Percentiles rank a stretch among this genome's conserved stretches.
Evolutionary conservation across 2,329 filamentous ascomycete genomes (phyloP).

Genomic region (Aspergillus viridinutans): DNA sequence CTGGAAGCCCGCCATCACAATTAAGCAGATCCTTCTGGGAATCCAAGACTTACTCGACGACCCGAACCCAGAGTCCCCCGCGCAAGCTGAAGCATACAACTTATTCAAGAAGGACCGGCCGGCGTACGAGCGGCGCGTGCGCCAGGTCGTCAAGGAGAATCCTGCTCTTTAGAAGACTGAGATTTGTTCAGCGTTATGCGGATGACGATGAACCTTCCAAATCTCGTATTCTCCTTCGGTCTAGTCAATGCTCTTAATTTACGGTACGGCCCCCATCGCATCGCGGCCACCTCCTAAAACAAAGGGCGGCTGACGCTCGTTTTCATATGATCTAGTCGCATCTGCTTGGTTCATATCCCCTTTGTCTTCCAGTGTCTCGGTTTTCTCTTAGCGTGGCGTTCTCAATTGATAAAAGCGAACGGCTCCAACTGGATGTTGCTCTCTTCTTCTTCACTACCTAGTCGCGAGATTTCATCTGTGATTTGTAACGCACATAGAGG

Average conservation of each 20-base stretch:
- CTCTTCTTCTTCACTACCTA: neutral
- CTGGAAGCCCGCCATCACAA: conserved; percentile 97
- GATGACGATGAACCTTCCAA: neutral
- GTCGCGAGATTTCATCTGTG: neutral
- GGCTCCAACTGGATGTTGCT: neutral
- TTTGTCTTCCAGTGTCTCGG: neutral
- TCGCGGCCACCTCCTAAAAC: neutral
- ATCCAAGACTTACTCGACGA: conserved; percentile 95
- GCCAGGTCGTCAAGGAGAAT: conserved; percentile 83
- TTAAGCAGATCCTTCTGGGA: conserved; percentile 94
- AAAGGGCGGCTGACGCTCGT: neutral
- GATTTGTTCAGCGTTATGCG: conserved; percentile 1
- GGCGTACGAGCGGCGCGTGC: conserved; percentile 86
- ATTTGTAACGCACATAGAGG: neutral
- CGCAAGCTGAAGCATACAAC: conserved; percentile 96
- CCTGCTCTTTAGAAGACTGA: conserved; percentile 58
- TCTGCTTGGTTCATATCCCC: neutral
- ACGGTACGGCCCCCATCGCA: neutral
- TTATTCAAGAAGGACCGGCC: conserved; percentile 84
- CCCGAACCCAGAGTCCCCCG: conserved; percentile 93
- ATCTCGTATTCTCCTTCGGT: neutral
- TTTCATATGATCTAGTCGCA: neutral
- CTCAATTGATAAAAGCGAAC: neutral
- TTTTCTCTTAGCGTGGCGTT: neutral
- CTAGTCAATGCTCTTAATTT: neutral